Conservation (phyloP, 306 rosid genomes). For the Glycine latifolia region DNA sequence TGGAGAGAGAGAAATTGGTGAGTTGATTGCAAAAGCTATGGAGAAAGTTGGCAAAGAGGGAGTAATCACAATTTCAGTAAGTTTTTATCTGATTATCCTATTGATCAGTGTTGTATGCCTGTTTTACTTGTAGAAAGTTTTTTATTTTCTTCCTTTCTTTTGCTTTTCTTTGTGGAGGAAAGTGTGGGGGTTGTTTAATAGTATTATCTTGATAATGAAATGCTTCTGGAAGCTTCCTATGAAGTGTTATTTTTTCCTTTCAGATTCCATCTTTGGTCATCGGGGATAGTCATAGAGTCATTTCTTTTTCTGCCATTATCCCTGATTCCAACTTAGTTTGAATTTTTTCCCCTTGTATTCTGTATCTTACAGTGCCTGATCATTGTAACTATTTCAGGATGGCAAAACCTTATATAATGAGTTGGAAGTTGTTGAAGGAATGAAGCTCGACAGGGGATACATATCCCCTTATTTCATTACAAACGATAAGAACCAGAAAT, state of each 20-base stretch:
- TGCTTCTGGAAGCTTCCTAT: neutral
- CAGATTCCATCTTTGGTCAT: neutral
- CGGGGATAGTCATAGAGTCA: neutral
- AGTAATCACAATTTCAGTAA: conserved; percentile 89
- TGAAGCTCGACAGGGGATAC: conserved; percentile 97
- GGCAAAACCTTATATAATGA: conserved; percentile 89
- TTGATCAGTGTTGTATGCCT: neutral
- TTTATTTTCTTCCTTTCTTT: neutral
- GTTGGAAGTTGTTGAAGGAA: conserved; percentile 98
- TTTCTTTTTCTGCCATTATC: conserved; percentile 3
- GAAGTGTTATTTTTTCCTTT: neutral
- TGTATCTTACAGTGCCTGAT: neutral
- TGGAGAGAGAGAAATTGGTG: conserved; percentile 97
- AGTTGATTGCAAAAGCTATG: conserved; percentile 96
- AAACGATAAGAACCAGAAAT: conserved; percentile 92
- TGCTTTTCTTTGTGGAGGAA: no score
- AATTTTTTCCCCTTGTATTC: neutral
- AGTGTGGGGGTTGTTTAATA: neutral
- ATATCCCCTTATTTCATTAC: conserved; percentile 95
- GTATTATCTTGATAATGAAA: neutral
- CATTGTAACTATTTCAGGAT: conserved; percentile 68
- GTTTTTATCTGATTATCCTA: conserved; percentile 39
- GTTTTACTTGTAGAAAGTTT: neutral
- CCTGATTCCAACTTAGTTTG: neutral
- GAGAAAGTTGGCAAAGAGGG: conserved; percentile 99